A percentile compares a stretch with the other conserved stretches of the same genome.
Evolutionary conservation across 495 filamentous ascomycete species (phyloP).

Genomic region (Aeminium ludgeri): DNA sequence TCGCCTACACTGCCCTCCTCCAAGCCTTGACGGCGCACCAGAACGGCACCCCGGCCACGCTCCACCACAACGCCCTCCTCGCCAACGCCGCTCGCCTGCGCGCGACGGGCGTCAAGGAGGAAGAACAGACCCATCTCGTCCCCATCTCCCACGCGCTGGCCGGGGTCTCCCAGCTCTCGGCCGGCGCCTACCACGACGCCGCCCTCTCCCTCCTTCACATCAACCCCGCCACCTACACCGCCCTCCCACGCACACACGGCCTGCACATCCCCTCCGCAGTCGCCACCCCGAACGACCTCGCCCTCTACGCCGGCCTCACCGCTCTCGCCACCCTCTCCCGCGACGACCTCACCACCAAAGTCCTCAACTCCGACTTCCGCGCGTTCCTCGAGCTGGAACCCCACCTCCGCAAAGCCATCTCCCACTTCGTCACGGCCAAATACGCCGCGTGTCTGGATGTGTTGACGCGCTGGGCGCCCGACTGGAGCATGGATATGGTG

Average conservation of each 20-base stretch:
- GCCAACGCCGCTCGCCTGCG: conserved; percentile 10
- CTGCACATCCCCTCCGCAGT: conserved; percentile 36
- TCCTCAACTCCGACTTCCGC: conserved; percentile 75
- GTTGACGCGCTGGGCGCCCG: conserved; percentile 60
- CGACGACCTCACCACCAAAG: conserved; percentile 48
- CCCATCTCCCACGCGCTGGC: conserved; percentile 38
- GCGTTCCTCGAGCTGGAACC: conserved; percentile 84
- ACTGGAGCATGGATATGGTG: conserved; percentile 82
- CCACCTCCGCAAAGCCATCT: conserved; percentile 79
- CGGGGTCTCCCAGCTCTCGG: conserved; percentile 55
- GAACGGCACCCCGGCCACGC: conserved; percentile 44
- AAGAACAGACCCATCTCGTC: conserved; percentile 23
- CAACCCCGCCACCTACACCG: conserved; percentile 37
- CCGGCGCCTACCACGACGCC: conserved; percentile 50
- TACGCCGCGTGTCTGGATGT: conserved; percentile 71
- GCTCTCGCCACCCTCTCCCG: conserved; percentile 83
- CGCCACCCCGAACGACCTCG: conserved; percentile 70
- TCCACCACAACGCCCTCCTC: conserved; percentile 35
- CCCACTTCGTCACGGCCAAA: conserved; percentile 71
- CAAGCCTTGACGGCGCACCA: conserved; percentile 52
- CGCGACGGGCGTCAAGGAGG: conserved; percentile 16
- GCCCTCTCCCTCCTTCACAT: conserved; percentile 52
- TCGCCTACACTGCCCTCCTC: conserved; percentile 50
- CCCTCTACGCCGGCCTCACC: conserved; percentile 78
- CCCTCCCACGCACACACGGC: conserved; percentile 17